Evolutionary conservation across 257 asterid species (phyloP), one percentile per base, ranked within the genome.

Genomic region (Solanum medicagineum): DNA sequence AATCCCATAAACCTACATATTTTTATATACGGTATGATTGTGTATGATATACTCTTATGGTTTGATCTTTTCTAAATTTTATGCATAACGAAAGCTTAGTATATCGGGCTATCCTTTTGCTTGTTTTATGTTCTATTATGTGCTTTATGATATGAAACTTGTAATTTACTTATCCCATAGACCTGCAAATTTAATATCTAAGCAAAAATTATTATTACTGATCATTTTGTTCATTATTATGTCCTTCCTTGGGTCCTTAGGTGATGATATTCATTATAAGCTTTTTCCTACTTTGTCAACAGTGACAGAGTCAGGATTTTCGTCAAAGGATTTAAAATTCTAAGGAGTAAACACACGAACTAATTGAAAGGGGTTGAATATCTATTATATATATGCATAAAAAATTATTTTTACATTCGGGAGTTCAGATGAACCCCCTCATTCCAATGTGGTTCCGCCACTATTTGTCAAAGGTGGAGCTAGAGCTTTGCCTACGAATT

Each of bases 101-200:
- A 0, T 20, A 59, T 13, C 0, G 7, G n/a, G 29, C 0, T 0
- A 13, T 9, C 14, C 7, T n/a, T 59, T 59, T n/a, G 0, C 26
- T 3, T 20, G 7, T n/a, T n/a, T 59, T 20, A 59, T 59, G 66
- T 59, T n/a, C 15, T 14, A 59, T 59, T 59, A n/a, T 10, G 29
- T 59, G 66, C 1, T 10, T n/a, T 59, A 59, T 10, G 66, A 4
- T n/a, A 59, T n/a, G 66, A 4, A 59, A 59, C 1, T 20, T n/a
- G 66, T 59, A 26, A 36, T 36, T 36, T 36, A 36, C 42, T 36
- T 3, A 4, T 36, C 42, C 42, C 42, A 36, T 36, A 36, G 42
- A 36, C 42, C 42, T 36, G 42, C 42, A 36, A 59, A 8, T 7
- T 44, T 44, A 44, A 44, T 0, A 44, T 7, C 47, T 44, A 44